Evolutionary conservation across 2,329 filamentous ascomycete genomes (phyloP).

Genomic region (Diaporthe sp.): DNA sequence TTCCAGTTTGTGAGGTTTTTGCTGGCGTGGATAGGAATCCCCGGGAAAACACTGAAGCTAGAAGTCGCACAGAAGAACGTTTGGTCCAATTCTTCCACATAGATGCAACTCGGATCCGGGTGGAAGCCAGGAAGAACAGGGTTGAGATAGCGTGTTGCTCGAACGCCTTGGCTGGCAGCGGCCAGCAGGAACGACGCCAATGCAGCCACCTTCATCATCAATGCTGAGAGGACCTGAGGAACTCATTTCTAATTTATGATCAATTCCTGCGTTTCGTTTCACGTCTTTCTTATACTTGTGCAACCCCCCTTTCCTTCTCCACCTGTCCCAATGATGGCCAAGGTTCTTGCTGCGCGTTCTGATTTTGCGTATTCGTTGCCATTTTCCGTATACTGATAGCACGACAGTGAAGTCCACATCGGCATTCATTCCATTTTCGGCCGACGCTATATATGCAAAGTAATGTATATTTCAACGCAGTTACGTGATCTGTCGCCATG

Average conservation of each 20-base stretch:
- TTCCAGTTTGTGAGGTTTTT: conserved; percentile 66
- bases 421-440: neutral
- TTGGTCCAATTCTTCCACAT: conserved; percentile 54
- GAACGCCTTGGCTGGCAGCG: neutral
- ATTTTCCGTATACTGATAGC: neutral
- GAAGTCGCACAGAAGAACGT: conserved; percentile 67
- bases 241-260: neutral
- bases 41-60: conserved; percentile 67
- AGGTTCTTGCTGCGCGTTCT: neutral
- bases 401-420: neutral
- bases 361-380: neutral
- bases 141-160: conserved; percentile 50
- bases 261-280: neutral
- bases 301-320: neutral
- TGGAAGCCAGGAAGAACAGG: conserved; percentile 65
- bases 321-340: neutral
- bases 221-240: neutral
- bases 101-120: conserved; percentile 63
- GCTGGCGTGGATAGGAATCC: conserved; percentile 66
- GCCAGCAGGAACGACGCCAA: neutral
- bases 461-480: no score
- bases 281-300: neutral
- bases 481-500: no score
- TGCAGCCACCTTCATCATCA: neutral
- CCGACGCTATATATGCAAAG: no score